phyloP scores from a whole-genome alignment of 2,329 filamentous ascomycete genomes.

The Colletotrichum tabaci region DNA sequence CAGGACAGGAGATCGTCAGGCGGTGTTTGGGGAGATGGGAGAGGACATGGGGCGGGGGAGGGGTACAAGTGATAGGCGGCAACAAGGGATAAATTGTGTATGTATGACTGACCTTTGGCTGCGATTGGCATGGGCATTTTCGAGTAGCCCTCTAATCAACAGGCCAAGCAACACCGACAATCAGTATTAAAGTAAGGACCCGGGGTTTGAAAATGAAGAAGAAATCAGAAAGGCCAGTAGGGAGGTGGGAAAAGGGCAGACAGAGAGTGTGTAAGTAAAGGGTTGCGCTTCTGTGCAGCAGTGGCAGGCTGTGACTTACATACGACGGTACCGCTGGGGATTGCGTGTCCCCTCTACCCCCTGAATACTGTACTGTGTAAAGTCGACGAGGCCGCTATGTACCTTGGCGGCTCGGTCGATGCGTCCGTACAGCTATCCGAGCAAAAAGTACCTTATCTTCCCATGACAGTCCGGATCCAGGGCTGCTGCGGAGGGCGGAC shows the following conservation, averaged over 20 bases:
- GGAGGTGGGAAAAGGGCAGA: background rate
- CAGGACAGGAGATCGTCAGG: constrained; percentile 37
- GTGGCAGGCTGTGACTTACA: constrained; percentile 7
- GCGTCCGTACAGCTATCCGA: constrained; percentile 10
- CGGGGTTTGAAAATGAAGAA: constrained; percentile 9
- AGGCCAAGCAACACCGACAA: constrained; percentile 2
- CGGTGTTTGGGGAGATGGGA: constrained; percentile 28
- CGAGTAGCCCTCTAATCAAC: constrained; percentile 26
- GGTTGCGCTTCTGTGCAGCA: constrained; percentile 2
- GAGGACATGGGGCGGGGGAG: constrained; percentile 8
- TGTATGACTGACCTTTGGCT: constrained; percentile 40
- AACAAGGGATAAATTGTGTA: constrained; percentile 24
- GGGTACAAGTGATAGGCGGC: constrained; percentile 32
- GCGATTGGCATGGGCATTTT: constrained; percentile 42
- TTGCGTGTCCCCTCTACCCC: constrained; percentile 3
- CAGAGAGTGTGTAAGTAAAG: constrained; percentile 12
- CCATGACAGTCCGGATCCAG: constrained; percentile 7
- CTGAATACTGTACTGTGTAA: background rate
- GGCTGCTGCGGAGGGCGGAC: constrained; percentile 15
- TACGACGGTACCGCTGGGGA: constrained; percentile 8
- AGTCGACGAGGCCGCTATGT: constrained; percentile 11
- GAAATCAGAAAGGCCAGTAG: constrained; percentile 4
- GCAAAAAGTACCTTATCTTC: constrained; percentile 11
- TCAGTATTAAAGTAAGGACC: constrained; percentile 4
- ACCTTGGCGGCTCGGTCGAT: background rate